Evolutionary conservation across 192 early-diverging fungal species (phyloP), one percentile per base, ranked within the genome.

Genomic region (Gonapodya sp.): DNA sequence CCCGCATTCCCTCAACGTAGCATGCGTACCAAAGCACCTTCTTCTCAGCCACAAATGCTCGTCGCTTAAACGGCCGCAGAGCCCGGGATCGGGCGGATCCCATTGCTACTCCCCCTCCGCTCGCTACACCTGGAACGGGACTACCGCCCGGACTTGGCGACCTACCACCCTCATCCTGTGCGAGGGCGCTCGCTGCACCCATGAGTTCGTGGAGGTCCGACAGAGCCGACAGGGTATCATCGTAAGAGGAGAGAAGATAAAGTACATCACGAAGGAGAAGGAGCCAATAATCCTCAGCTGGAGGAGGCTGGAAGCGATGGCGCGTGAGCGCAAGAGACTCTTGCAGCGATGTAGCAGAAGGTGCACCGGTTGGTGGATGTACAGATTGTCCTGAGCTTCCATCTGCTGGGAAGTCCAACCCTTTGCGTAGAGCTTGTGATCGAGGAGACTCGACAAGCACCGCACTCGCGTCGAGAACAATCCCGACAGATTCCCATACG

Each of bases 11-110:
- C 46, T 64, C 8, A 64, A 64, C 46, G 24, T 16, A 64, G 46
- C 46, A 64, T 64, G 46, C 46, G 46, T 64, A 64, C 46, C 46
- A 64, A 64, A 64, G 46, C 8, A 64, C 46, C 46, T 64, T 64
- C 46, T 64, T 64, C 24, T 64, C 46, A 8, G 46, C 46, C 46
- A 64, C 8, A 64, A 64, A 64, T 24, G 46, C 46, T 24, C 46
- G 46, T 24, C 46, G 8, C 24, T 64, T 64, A 24, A 64, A 64
- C 46, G 46, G 46, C 46, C 46, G 8, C 24, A 64, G 46, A 16
- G 8, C 46, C 8, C 46, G 46, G 8, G 46, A 8, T 24, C 46
- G 8, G 8, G 46, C 46, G 8, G 46, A 64, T 16, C 46, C 24
- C n/a, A n/a, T n/a, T 64, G 46, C 8, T 64, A 24, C 24, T 64